These are phyloP conservation scores for Rhodotorula sp. DNA, from an alignment of 1,284 basidiomycete genomes.

Conservation along the genomic window DNA sequence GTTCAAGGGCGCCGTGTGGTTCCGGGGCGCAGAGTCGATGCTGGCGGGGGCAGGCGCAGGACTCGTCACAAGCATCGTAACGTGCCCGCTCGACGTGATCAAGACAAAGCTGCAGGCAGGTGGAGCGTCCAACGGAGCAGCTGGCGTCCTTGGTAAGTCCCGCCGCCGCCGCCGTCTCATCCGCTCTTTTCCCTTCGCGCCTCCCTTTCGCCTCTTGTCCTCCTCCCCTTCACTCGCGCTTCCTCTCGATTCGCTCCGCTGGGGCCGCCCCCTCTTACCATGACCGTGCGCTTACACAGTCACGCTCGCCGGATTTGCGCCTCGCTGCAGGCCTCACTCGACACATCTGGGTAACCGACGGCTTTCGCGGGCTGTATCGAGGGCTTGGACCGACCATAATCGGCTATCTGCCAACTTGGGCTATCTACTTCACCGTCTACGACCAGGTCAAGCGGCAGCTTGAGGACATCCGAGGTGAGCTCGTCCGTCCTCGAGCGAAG, in stretches of 20 bases:
- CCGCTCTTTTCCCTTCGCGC: slow-evolving; percentile 1
- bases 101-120: slow-evolving; percentile 97
- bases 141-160: slow-evolving; percentile 68
- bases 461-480: slow-evolving; percentile 49
- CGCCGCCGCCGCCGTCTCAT: background rate
- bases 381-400: slow-evolving; percentile 92
- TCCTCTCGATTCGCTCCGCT: slow-evolving; percentile 2
- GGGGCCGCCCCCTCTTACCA: too few relatives aligned
- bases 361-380: slow-evolving; percentile 82
- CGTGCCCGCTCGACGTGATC: slow-evolving; percentile 94
- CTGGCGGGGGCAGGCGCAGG: slow-evolving; percentile 62
- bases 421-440: slow-evolving; percentile 96
- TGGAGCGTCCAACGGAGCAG: slow-evolving; percentile 30
- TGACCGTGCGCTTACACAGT: background rate
- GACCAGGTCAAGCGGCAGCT: slow-evolving; percentile 83
- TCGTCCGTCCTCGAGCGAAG: background rate
- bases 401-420: slow-evolving; percentile 95
- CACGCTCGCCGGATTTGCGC: background rate
- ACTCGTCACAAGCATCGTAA: slow-evolving; percentile 86
- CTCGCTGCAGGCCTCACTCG: slow-evolving; percentile 60
- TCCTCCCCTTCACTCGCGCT: slow-evolving; percentile 41
- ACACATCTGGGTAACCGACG: slow-evolving; percentile 68
- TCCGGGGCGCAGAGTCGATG: slow-evolving; percentile 49
- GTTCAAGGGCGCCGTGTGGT: slow-evolving; percentile 28
- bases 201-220: slow-evolving; percentile 2